A percentile compares a stretch with the other conserved stretches of the same genome.
phyloP scores from a whole-genome alignment of 208 protist species.

The Crithidia fasciculata region DNA sequence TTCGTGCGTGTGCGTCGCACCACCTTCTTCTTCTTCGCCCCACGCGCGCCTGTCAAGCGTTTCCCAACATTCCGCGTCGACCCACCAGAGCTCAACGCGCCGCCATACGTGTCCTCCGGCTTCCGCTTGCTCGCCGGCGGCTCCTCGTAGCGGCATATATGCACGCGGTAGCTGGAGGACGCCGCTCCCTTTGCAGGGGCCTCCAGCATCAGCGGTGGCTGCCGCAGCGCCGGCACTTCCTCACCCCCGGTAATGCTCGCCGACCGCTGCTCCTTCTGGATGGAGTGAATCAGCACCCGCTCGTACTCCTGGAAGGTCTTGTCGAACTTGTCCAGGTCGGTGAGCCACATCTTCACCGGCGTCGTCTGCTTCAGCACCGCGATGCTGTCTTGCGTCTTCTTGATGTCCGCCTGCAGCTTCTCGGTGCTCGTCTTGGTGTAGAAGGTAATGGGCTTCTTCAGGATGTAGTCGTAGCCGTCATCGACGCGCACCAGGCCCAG shows the following conservation, averaged over 20 bases:
- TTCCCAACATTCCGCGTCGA: slow-evolving; percentile 39
- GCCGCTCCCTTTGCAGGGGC: slow-evolving; percentile 27
- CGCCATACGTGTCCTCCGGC: slow-evolving; percentile 20
- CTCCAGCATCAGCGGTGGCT: slow-evolving; percentile 71
- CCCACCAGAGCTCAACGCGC: slow-evolving; percentile 18
- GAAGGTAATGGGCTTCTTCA: slow-evolving; percentile 90
- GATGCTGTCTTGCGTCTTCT: slow-evolving; percentile 62
- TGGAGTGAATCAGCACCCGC: slow-evolving; percentile 61
- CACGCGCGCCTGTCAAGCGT: slow-evolving; percentile 34
- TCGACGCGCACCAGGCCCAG: slow-evolving; percentile 76
- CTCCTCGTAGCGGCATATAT: slow-evolving; percentile 53
- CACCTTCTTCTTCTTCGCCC: slow-evolving; percentile 34
- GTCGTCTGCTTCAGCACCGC: slow-evolving; percentile 82
- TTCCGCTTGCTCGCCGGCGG: slow-evolving; percentile 67
- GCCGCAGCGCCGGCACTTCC: slow-evolving; percentile 46
- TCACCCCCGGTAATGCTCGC: slow-evolving; percentile 53
- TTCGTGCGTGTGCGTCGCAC: slow-evolving; percentile 27
- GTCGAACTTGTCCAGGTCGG: slow-evolving; percentile 92
- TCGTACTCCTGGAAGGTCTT: slow-evolving; percentile 82
- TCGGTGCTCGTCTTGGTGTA: slow-evolving; percentile 86
- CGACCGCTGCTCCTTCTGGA: slow-evolving; percentile 80
- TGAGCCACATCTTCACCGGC: slow-evolving; percentile 87
- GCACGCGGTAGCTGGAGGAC: slow-evolving; percentile 56
- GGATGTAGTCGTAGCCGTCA: slow-evolving; percentile 86
- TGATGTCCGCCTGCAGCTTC: slow-evolving; percentile 73